Conservation (phyloP, 2,329 filamentous ascomycete species). For the Nothomitra cinnamomea region DNA sequence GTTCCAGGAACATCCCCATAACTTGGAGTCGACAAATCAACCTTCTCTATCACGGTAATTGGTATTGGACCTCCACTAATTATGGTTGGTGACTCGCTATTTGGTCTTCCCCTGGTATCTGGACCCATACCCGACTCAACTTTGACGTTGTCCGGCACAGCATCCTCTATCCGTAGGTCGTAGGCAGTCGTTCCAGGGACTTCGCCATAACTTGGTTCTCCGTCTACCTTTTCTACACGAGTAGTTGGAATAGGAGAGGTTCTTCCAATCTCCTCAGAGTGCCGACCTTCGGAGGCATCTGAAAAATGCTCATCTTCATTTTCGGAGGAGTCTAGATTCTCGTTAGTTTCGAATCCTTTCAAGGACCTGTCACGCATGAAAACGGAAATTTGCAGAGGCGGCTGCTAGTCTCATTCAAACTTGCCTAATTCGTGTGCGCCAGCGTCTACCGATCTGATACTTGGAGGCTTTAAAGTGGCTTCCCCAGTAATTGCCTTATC, state of each 20-base stretch:
- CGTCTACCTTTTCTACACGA: constrained; percentile 45
- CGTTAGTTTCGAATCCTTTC: too few relatives aligned
- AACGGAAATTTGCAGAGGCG: constrained; percentile 7
- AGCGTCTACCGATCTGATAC: constrained; percentile 37
- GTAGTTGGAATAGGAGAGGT: constrained; percentile 31
- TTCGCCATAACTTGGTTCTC: constrained; percentile 40
- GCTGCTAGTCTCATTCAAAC: not conserved
- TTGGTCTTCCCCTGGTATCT: constrained; percentile 23
- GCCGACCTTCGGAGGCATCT: constrained; percentile 42
- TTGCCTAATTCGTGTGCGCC: constrained; percentile 38
- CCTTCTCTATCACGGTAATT: constrained; percentile 40
- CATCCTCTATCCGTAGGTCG: constrained; percentile 37
- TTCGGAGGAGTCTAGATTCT: constrained; percentile 25
- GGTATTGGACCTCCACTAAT: not conserved
- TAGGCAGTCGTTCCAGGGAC: constrained; percentile 45
- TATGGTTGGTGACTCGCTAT: constrained; percentile 20
- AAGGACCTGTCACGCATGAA: constrained; percentile 5
- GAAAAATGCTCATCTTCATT: constrained; percentile 46
- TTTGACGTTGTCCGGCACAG: constrained; percentile 46
- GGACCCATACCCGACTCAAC: constrained; percentile 29
- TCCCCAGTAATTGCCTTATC: constrained; percentile 19
- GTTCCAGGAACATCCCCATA: constrained; percentile 47
- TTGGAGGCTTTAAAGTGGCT: constrained; percentile 33
- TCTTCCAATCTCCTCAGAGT: constrained; percentile 31
- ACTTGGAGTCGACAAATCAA: constrained; percentile 35